A percentile compares a stretch with the other conserved stretches of the same genome.
phyloP scores from a whole-genome alignment of 768 basidiomycete species.

The Boletus insuetus region DNA sequence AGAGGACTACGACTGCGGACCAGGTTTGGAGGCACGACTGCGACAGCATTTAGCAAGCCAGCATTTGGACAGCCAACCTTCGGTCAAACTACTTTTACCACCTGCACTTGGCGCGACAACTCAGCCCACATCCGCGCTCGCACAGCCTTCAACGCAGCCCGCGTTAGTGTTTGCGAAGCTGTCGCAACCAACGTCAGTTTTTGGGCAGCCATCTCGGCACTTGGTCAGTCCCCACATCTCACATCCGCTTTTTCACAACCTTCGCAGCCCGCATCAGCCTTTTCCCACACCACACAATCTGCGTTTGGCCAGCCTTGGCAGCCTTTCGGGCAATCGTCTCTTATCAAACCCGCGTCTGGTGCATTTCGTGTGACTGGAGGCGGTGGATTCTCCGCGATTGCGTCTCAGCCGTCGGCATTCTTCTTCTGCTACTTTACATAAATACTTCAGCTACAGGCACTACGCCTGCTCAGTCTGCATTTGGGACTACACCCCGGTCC shows the following conservation, averaged over 20 bases:
- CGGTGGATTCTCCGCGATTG: constrained; percentile 51
- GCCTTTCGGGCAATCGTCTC: constrained; percentile 36
- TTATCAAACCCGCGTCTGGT: constrained; percentile 51
- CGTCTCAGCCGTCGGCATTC: constrained; percentile 47
- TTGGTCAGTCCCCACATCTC: constrained; percentile 33
- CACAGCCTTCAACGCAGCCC: constrained; percentile 29
- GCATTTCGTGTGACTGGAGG: constrained; percentile 46
- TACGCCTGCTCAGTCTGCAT: constrained; percentile 18
- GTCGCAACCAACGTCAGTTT: constrained; percentile 26
- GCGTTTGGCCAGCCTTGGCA: too few relatives aligned
- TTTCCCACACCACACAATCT: too few relatives aligned
- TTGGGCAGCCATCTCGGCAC: constrained; percentile 37
- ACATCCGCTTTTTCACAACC: constrained; percentile 33
- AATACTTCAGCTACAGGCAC: constrained; percentile 1
- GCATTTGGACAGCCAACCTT: constrained; percentile 41
- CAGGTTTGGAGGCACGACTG: constrained; percentile 35
- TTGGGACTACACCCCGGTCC: constrained; percentile 17
- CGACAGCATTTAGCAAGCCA: constrained; percentile 24
- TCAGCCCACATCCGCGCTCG: constrained; percentile 26
- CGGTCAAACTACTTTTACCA: constrained; percentile 36
- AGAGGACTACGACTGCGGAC: constrained; percentile 53
- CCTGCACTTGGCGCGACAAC: constrained; percentile 35
- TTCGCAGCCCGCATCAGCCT: too few relatives aligned
- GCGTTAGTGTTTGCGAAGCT: constrained; percentile 33
- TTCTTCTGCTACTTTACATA: constrained; percentile 7